Percentiles rank a stretch among this genome's conserved stretches.
Evolutionary conservation across 805 yeast genomes (phyloP).

Genomic region (Pachysolen tannophilus): DNA sequence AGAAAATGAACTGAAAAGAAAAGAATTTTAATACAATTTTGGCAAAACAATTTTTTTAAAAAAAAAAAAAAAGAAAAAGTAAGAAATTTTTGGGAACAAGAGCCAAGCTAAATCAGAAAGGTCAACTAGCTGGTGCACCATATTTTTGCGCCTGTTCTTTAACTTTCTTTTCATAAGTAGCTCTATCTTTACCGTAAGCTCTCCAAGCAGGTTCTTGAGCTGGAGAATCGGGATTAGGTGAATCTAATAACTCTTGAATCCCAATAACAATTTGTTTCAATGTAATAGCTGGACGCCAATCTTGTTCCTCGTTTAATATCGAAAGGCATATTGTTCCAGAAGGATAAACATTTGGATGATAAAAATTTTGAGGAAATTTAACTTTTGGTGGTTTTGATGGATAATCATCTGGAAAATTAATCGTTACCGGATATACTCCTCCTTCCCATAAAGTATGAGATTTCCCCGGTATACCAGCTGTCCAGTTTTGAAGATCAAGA

Average conservation of each 20-base stretch:
- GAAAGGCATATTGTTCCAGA: slow-evolving; percentile 94
- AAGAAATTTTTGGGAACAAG: too few relatives aligned
- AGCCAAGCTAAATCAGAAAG: too few relatives aligned
- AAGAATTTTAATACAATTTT: background rate
- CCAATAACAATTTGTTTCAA: slow-evolving; percentile 85
- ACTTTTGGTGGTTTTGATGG: slow-evolving; percentile 97
- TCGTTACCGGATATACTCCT: slow-evolving; percentile 80
- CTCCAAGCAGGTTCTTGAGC: slow-evolving; percentile 98
- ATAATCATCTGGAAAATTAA: slow-evolving; percentile 81
- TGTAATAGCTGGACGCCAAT: slow-evolving; percentile 97
- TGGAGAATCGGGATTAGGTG: slow-evolving; percentile 92
- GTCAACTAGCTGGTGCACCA: slow-evolving; percentile 31
- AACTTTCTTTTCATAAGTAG: slow-evolving; percentile 68
- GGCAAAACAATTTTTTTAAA: too few relatives aligned
- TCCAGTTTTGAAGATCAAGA: slow-evolving; percentile 81
- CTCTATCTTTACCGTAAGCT: slow-evolving; percentile 64
- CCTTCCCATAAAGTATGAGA: slow-evolving; percentile 80
- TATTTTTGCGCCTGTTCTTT: slow-evolving; percentile 73
- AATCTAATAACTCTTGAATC: slow-evolving; percentile 80
- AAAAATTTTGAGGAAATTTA: slow-evolving; percentile 79
- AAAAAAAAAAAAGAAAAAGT: too few relatives aligned
- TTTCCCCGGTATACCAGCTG: slow-evolving; percentile 94
- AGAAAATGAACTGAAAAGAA: background rate
- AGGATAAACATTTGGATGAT: slow-evolving; percentile 97
- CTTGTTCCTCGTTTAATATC: slow-evolving; percentile 89